Evolutionary conservation across 805 yeast species (phyloP).

Genomic region (Barnettozyma sp.): DNA sequence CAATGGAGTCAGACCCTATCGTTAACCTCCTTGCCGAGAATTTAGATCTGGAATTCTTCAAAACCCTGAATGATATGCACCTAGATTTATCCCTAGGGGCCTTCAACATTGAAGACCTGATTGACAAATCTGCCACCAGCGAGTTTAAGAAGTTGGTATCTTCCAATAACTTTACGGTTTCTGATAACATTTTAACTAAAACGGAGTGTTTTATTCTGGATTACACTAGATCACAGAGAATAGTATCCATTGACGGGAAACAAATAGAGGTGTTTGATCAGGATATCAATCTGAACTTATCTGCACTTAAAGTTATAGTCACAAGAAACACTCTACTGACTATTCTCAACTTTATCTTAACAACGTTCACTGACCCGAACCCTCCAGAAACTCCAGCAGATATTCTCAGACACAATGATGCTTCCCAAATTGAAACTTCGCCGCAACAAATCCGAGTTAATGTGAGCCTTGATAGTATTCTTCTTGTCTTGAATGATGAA

Average conservation of each 20-base stretch:
- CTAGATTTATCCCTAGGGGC: conserved; percentile 60
- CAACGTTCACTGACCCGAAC: conserved; percentile 83
- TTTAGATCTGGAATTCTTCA: conserved; percentile 52
- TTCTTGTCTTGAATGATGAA: conserved; percentile 74
- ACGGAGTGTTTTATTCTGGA: conserved; percentile 52
- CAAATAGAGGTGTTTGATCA: conserved; percentile 72
- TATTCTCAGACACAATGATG: conserved; percentile 59
- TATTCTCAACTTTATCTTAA: conserved; percentile 69
- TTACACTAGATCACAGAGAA: conserved; percentile 52
- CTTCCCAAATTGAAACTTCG: conserved; percentile 46
- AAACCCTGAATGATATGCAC: conserved; percentile 53
- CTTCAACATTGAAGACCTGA: conserved; percentile 66
- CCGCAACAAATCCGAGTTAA: conserved; percentile 71
- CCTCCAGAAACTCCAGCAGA: conserved; percentile 65
- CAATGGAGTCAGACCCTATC: conserved; percentile 57
- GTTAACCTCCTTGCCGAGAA: conserved; percentile 68
- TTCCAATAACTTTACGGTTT: conserved; percentile 42
- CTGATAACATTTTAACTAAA: conserved; percentile 30
- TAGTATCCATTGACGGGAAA: conserved; percentile 45
- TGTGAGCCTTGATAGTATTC: conserved; percentile 64
- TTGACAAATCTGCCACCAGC: conserved; percentile 52
- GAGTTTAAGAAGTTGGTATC: conserved; percentile 67
- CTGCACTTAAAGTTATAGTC: conserved; percentile 68
- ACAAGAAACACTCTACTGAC: conserved; percentile 76
- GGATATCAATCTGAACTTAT: conserved; percentile 60